A percentile compares a stretch with the other conserved stretches of the same genome.
Evolutionary conservation across 139 green algal species (phyloP).

Genomic region (Tetradesmus obliquus): DNA sequence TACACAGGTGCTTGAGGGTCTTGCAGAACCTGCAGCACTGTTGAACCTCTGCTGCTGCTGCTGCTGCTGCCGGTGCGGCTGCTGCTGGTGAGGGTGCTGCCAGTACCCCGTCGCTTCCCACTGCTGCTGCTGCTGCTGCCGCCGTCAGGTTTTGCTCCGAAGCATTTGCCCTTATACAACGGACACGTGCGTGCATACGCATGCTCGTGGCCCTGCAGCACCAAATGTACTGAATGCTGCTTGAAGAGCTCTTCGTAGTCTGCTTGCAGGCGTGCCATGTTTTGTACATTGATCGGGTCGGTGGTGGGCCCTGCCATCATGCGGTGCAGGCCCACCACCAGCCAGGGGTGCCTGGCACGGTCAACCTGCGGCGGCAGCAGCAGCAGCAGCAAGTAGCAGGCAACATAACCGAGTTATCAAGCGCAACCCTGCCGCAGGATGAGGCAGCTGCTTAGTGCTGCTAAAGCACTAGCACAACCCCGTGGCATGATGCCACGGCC

Average conservation of each 20-base stretch:
- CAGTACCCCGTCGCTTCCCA: not conserved
- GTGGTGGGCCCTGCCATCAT: conserved; percentile 23
- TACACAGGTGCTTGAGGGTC: conserved; percentile 21
- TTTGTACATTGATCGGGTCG: not conserved
- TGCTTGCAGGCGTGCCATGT: conserved; percentile 13
- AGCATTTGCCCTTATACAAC: conserved; percentile 1
- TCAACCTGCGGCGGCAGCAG: conserved; percentile 13
- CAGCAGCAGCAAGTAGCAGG: not conserved
- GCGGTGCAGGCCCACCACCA: conserved; percentile 2
- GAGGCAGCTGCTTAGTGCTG: no score
- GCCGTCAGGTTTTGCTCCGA: not conserved
- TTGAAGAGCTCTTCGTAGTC: conserved; percentile 31
- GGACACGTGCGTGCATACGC: conserved; percentile 26
- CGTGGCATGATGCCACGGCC: no score
- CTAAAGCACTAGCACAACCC: no score
- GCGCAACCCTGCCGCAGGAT: no score
- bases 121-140: not conserved
- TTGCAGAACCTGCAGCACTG: not conserved
- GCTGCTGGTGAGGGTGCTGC: conserved; percentile 11
- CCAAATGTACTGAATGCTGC: not conserved
- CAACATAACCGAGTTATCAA: no score
- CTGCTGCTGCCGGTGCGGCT: not conserved
- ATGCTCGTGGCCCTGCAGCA: conserved; percentile 25
- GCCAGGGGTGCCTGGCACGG: not conserved
- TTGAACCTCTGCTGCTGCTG: no score